Evolutionary conservation across 768 basidiomycete genomes (phyloP).

Genomic region (Amanita subjunquillea): DNA sequence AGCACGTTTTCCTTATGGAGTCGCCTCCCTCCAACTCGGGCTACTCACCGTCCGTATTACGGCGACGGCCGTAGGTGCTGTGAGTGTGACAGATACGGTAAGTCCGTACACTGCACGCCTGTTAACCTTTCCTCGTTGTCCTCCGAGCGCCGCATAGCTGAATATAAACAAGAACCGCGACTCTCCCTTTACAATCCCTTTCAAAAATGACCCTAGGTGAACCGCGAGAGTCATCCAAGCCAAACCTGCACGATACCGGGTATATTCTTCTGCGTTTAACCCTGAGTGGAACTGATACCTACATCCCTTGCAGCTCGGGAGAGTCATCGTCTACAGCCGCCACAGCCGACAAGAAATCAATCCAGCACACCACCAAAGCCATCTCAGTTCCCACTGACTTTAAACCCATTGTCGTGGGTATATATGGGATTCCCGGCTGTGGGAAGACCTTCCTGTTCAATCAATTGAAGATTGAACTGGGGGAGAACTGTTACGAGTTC

Average conservation of each 20-base stretch:
- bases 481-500: constrained; percentile 9
- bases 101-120: not conserved
- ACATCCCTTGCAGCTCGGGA: not conserved
- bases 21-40: too few species aligned
- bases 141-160: not conserved
- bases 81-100: too few species aligned
- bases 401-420: constrained; percentile 12
- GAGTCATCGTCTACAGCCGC: not conserved
- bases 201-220: not conserved
- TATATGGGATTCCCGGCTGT: constrained; percentile 14
- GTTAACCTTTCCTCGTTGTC: not conserved
- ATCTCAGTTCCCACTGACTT: constrained; percentile 1
- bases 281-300: not conserved
- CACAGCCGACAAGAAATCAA: not conserved
- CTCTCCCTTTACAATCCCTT: not conserved
- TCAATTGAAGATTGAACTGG: constrained; percentile 9
- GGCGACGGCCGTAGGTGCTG: too few species aligned
- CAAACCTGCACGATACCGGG: not conserved
- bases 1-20: too few species aligned
- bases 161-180: not conserved
- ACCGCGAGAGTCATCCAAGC: not conserved
- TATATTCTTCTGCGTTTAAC: not conserved
- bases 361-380: not conserved
- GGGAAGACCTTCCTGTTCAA: constrained; percentile 12
- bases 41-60: too few species aligned